Percentiles rank a stretch among this genome's conserved stretches.
Evolutionary conservation across 2,329 filamentous ascomycete genomes (phyloP).

Genomic region (Fusarium sp.): DNA sequence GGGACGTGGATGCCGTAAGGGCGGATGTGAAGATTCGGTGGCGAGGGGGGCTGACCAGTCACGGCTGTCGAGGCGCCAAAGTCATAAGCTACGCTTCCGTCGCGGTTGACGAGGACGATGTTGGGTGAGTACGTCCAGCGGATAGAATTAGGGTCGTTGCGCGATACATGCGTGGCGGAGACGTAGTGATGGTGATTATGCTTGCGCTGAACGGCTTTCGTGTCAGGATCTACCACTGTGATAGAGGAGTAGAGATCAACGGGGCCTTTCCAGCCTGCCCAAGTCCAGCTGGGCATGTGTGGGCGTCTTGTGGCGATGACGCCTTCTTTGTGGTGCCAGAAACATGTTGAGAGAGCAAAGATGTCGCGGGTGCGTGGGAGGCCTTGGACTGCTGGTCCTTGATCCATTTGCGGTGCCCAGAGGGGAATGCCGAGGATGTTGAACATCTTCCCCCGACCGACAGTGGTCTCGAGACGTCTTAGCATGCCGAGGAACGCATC

Average conservation of each 20-base stretch:
- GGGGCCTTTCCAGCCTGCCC: conserved; percentile 48
- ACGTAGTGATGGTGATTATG: conserved; percentile 48
- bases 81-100: conserved; percentile 45
- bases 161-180: conserved; percentile 46
- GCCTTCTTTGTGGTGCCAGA: conserved; percentile 48
- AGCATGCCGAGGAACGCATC: conserved; percentile 45
- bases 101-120: conserved; percentile 40
- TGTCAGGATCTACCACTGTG: conserved; percentile 43
- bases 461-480: conserved; percentile 43
- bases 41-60: conserved; percentile 23
- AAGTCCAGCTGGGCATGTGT: conserved; percentile 49
- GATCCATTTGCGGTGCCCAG: conserved; percentile 39
- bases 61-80: conserved; percentile 32
- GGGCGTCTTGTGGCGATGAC: conserved; percentile 37
- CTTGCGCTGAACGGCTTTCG: conserved; percentile 42
- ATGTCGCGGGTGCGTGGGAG: conserved; percentile 44
- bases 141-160: conserved; percentile 43
- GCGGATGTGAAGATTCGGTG: conserved; percentile 36
- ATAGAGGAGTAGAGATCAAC: conserved; percentile 48
- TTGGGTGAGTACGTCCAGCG: conserved; percentile 48
- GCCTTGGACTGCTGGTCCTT: conserved; percentile 9
- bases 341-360: conserved; percentile 47
- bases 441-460: conserved; percentile 43
- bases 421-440: conserved; percentile 46
- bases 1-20: conserved; percentile 45